Base-by-base conservation (phyloP, 2,329 filamentous ascomycete genomes). In the Fusarium penzigii region DNA sequence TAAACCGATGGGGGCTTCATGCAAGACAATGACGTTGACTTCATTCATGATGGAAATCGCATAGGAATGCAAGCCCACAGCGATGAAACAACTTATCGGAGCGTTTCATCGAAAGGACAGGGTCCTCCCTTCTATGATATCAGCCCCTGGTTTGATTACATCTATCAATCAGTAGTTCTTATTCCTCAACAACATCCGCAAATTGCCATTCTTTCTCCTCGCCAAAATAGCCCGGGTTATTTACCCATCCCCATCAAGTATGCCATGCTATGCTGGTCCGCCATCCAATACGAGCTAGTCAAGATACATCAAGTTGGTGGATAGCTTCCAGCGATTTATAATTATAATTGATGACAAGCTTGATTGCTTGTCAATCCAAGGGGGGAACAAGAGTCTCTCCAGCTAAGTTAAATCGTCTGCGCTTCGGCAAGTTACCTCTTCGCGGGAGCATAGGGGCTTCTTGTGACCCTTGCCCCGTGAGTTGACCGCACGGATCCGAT, bases 401-500 rank as follows among this genome's bases (percentile, higher is more conserved):
- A 36, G 32, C 9, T 12, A 36, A 36, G 32, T 3, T 36, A 12
- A 12, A 11, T 14, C 9, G 9, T 36, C 32, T 36, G 10, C 32
- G 32, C 48, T 48, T 42, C 50, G 48, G 52, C 43, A 56, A 51
- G 52, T 29, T 43, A 49, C 36, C 32, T 36, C 32, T 36, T 36
- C 3, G 13, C 9, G 32, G 32, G 13, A 36, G 32, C 32, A 11
- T 36, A 36, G 3, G n/a, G 9, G 17, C 9, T 16, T 16, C 39
- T 40, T 40, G 39, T 40, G 39, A 40, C 39, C 32, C 32, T 36
- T 36, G 32, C 32, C 32, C 32, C 4, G 32, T 36, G 32, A 36
- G 32, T 14, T 12, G 57, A 58, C 55, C 58, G 49, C 58, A 59
- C 60, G 59, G 62, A 58, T 62, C 54, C 49, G 62, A 25, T 25